Percentiles rank a stretch among this genome's conserved stretches.
phyloP scores from a whole-genome alignment of 306 rosid species.

The Malus sieversii region DNA sequence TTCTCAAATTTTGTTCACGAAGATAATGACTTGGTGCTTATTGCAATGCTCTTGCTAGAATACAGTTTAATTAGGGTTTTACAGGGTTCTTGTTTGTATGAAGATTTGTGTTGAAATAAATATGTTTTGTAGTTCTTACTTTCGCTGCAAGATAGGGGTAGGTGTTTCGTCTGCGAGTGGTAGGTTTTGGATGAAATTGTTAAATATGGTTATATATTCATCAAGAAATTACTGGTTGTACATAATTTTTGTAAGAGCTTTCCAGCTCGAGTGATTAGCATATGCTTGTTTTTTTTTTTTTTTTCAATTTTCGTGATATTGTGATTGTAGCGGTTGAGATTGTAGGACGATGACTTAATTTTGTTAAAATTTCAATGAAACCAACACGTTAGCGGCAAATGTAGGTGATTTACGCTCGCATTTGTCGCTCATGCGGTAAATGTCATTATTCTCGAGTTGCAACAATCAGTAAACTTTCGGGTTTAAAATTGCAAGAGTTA shows the following conservation, averaged over 20 bases:
- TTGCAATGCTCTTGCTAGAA: slow-evolving; percentile 3
- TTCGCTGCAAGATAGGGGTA: not conserved
- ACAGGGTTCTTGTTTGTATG: slow-evolving; percentile 5
- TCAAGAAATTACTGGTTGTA: not conserved
- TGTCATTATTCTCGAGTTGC: too few species aligned
- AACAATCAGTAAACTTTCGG: too few species aligned
- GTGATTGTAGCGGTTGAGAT: too few species aligned
- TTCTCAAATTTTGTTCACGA: slow-evolving; percentile 6
- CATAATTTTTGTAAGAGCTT: not conserved
- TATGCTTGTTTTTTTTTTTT: not conserved
- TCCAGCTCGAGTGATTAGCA: not conserved
- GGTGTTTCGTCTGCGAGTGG: not conserved
- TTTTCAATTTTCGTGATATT: not conserved
- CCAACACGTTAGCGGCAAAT: too few species aligned
- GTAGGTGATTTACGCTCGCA: too few species aligned
- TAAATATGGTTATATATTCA: not conserved
- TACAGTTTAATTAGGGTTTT: slow-evolving; percentile 1
- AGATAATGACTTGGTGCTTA: slow-evolving; percentile 4
- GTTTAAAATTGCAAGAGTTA: too few species aligned
- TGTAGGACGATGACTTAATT: too few species aligned
- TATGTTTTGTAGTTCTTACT: not conserved
- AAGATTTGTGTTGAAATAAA: not conserved
- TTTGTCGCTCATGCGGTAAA: not conserved
- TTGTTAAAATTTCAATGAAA: too few species aligned
- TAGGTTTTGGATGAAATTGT: not conserved